Percentiles rank a stretch among this genome's conserved stretches.
These are phyloP conservation scores for Trypanosoma lewisi DNA, from an alignment of 208 protist species.

Conservation along the genomic window DNA sequence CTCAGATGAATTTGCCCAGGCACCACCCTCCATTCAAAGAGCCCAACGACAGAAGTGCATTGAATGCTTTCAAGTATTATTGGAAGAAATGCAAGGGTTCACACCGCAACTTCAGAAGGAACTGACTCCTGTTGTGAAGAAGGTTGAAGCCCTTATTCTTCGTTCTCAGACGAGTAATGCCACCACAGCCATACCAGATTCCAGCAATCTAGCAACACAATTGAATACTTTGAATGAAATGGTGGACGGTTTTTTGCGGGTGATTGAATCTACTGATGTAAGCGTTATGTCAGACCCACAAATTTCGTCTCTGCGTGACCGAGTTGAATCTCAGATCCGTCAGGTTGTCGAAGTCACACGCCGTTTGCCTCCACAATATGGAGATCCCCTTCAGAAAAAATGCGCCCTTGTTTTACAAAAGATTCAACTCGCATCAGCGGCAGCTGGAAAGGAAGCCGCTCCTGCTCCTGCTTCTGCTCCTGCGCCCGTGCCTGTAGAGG, in stretches of 20 bases:
- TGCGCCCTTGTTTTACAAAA: constrained; percentile 35
- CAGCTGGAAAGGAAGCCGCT: neutral
- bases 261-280: constrained; percentile 42
- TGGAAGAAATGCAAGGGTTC: neutral
- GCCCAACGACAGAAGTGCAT: neutral
- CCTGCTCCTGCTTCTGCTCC: neutral
- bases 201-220: constrained; percentile 8
- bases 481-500: neutral
- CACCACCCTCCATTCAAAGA: neutral
- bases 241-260: constrained; percentile 55
- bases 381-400: constrained; percentile 38
- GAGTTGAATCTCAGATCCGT: constrained; percentile 45
- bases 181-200: neutral
- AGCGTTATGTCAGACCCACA: constrained; percentile 25
- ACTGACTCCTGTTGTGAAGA: constrained; percentile 2
- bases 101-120: neutral
- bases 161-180: neutral
- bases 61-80: neutral
- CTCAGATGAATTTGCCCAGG: neutral
- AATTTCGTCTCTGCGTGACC: constrained; percentile 28
- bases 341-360: constrained; percentile 34
- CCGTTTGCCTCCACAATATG: constrained; percentile 40
- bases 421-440: neutral
- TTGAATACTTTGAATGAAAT: constrained; percentile 52
- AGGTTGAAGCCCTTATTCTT: constrained; percentile 11